These are phyloP conservation scores for Exophiala spinifera DNA, from an alignment of 2,329 filamentous ascomycete genomes.

Conservation along the genomic window DNA sequence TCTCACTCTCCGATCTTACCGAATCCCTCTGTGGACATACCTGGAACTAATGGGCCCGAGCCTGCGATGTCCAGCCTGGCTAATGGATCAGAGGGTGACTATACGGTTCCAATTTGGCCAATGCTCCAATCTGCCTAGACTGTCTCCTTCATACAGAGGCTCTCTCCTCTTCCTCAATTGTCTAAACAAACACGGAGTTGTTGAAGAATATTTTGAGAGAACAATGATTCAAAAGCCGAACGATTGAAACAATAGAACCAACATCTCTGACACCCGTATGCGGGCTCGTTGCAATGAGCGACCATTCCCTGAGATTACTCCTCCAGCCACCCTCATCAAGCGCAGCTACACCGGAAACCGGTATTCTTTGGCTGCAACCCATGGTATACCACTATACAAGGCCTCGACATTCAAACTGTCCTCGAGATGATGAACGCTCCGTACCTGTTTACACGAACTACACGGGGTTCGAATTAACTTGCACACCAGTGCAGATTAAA, in stretches of 20 bases:
- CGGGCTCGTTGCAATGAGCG: constrained; percentile 6
- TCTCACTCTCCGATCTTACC: constrained; percentile 9
- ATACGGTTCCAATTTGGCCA: constrained; percentile 26
- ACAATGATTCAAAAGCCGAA: constrained; percentile 2
- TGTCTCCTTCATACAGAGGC: constrained; percentile 13
- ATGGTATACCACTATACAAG: constrained; percentile 11
- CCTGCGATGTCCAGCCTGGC: constrained; percentile 27
- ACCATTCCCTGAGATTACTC: constrained; percentile 14
- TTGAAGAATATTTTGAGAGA: constrained; percentile 9
- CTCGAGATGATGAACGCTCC: constrained; percentile 29
- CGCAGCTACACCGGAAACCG: constrained; percentile 25
- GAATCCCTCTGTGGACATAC: constrained; percentile 15
- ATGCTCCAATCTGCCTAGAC: constrained; percentile 11
- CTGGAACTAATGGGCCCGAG: constrained; percentile 1
- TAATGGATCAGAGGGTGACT: constrained; percentile 34
- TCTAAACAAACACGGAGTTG: no score
- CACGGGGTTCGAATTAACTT: constrained; percentile 6
- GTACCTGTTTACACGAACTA: constrained; percentile 27
- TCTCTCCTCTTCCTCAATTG: no score
- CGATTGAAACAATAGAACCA: constrained; percentile 18
- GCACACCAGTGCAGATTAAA: constrained; percentile 3
- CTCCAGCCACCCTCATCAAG: constrained; percentile 23
- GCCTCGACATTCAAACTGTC: constrained; percentile 22
- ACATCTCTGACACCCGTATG: constrained; percentile 12
- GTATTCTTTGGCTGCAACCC: constrained; percentile 30